Evolutionary conservation across 2,329 filamentous ascomycete genomes (phyloP).

Genomic region (Apiospora koreana): DNA sequence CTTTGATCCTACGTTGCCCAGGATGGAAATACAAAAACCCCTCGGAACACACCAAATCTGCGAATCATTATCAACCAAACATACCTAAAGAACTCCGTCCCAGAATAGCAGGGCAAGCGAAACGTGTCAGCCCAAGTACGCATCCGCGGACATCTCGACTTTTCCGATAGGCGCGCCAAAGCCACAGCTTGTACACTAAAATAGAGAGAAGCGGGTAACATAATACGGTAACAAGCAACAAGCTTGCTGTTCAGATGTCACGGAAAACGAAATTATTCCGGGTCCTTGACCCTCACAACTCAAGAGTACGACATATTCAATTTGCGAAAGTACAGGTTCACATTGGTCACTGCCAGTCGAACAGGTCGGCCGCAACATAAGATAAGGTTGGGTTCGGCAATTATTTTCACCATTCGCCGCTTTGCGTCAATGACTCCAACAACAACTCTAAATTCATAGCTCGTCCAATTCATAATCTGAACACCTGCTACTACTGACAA

Average conservation of each 20-base stretch:
- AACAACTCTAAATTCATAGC: not conserved
- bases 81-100: not conserved
- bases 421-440: not conserved
- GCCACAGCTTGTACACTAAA: not conserved
- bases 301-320: not conserved
- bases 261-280: not conserved
- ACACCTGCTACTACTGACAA: not conserved
- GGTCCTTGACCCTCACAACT: not conserved
- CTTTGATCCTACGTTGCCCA: not conserved
- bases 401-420: not conserved
- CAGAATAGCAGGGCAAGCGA: not conserved
- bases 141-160: conserved; percentile 3
- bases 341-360: not conserved
- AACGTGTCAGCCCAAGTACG: not conserved
- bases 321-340: not conserved
- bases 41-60: not conserved
- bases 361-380: not conserved
- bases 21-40: not conserved
- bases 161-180: not conserved
- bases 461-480: not conserved
- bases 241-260: too few species aligned
- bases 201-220: not conserved
- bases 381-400: not conserved
- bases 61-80: not conserved
- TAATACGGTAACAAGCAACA: not conserved